Base-by-base conservation (phyloP, 371 early-diverging fungal genomes). In the Mucor sp. region DNA sequence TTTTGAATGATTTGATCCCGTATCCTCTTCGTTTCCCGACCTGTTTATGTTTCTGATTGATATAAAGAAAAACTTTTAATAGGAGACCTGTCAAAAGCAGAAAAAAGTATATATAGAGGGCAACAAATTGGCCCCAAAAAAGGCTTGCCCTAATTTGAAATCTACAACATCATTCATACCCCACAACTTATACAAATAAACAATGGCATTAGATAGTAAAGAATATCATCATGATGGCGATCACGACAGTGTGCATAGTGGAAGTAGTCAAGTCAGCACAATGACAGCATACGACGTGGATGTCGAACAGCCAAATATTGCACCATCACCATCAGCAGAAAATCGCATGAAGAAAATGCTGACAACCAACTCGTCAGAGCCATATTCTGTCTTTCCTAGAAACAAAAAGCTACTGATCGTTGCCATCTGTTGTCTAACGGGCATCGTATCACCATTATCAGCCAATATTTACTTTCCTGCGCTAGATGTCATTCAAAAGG, bases 391-490 rank as follows among this genome's bases (percentile, higher is more conserved):
- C 5, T 56, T 56, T 32, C 28, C 56, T 56, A 3, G 32, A 30
- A 27, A 56, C 28, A 56, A 56, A 32, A 56, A 30, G 23, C 17
- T 56, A 17, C 4, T 56, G 15, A 56, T 56, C 32, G 56, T 56
- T 32, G 17, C 57, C 21, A 70, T 66, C 11, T 41, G 58, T 25
- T 55, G 61, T 9, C 35, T 67, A 6, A 67, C 65, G 0, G 62
- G 62, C 5, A 64, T 69, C 41, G 27, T 72, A 14, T 72, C 72
- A 7, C 72, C 72, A 37, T 28, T 72, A 25, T 59, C 72, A 1
- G 72, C 69, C 25, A 72, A 60, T 41, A 69, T 69, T 19, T 72
- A 72, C 35, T 37, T 72, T 5, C 73, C 73, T 32, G 62, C 69
- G 11, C 17, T 73, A 2, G 62, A 66, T 37, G 58, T 39, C 32